Base-by-base conservation (phyloP, 345 rosid genomes). In the Heritiera littoralis region DNA sequence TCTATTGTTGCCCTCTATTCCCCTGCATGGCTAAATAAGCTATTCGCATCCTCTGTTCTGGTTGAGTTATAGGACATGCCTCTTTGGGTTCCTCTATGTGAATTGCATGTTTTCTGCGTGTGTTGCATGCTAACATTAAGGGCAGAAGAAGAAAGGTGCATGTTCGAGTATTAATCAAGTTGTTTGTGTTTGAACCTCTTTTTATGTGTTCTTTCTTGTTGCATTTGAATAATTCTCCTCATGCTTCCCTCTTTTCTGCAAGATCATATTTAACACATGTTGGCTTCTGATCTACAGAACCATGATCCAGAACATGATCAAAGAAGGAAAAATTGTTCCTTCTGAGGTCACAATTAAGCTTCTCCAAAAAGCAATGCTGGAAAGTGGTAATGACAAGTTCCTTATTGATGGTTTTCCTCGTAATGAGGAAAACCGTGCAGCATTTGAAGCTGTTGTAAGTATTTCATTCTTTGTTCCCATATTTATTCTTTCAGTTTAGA, bases 371-470 rank as follows among this genome's bases (percentile, higher is more conserved):
- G 95, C 92, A 68, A 90, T 91, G 84, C 85, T 81, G 76, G 88
- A 84, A 80, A 84, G 77, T 78, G 87, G 83, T n/a, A 91, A 91
- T 72, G 86, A 88, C 79, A 94, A 86, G 76, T 90, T 91, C 68
- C 86, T 94, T 41, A 89, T 92, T 80, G 95, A 92, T 87, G 98
- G 94, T 10, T 94, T 94, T 75, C 98, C 97, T 79, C 89, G 96
- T 15, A 88, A 94, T 77, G 93, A 94, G 85, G 94, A 92, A 80
- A 94, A 91, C 78, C 90, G 89, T 30, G 86, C 88, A 1, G 91
- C 89, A 60, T 92, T 92, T 80, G 96, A 91, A 83, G 85, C 64
- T 72, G 87, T 86, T 74, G 96, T 89, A 86, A 91, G 93, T 80
- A 66, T 59, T 76, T 40, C 9, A n/a, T 38, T 43, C 38, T 66